Percentiles rank a stretch among this genome's conserved stretches.
These are phyloP conservation scores for Odontarrhena argentea DNA, from an alignment of 345 rosid genomes.

Conservation along the genomic window DNA sequence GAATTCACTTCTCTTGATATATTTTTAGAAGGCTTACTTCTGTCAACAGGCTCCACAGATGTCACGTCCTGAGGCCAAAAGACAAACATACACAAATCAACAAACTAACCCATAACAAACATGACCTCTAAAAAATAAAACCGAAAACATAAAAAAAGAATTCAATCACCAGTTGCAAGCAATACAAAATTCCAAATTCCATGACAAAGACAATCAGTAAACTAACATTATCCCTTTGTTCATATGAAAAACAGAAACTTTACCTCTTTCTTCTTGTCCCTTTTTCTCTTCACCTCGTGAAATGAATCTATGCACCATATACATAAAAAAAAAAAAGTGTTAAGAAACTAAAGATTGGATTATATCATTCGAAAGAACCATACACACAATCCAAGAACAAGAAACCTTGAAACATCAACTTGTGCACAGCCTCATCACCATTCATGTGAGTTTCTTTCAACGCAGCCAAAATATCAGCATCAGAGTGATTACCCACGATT, in stretches of 20 bases:
- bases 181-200: too few species aligned
- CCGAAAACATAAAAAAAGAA: too few species aligned
- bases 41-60: slow-evolving; percentile 45
- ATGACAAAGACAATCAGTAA: too few species aligned
- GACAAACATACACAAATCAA: slow-evolving; percentile 21
- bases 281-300: slow-evolving; percentile 75
- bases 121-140: too few species aligned
- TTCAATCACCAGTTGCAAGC: too few species aligned
- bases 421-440: slow-evolving; percentile 77
- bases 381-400: neutral
- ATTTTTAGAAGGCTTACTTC: slow-evolving; percentile 48
- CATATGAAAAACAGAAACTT: neutral
- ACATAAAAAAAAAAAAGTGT: neutral
- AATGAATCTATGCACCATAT: slow-evolving; percentile 60
- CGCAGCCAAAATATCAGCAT: slow-evolving; percentile 63
- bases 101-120: too few species aligned
- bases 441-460: slow-evolving; percentile 81
- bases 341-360: too few species aligned
- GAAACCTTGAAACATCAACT: slow-evolving; percentile 74
- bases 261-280: slow-evolving; percentile 88
- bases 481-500: slow-evolving; percentile 78
- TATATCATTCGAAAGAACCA: too few species aligned
- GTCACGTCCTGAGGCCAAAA: slow-evolving; percentile 50
- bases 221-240: too few species aligned
- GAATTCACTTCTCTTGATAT: slow-evolving; percentile 37